Conservation (phyloP, 2,329 filamentous ascomycete species). For the Periglandula ipomoeae region DNA sequence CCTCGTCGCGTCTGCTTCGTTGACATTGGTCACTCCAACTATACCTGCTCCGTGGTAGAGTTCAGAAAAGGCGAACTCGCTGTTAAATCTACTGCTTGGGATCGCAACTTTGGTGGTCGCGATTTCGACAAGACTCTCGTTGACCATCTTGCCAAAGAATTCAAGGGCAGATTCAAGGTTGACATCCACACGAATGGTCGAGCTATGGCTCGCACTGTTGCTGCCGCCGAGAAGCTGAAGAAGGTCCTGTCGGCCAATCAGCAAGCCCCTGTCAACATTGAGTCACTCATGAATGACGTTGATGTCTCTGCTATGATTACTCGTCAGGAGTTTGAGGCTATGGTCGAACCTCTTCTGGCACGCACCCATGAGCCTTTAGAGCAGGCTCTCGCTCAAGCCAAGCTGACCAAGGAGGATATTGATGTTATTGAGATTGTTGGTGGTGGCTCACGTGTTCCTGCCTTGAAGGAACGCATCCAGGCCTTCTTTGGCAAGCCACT, state of each 20-base stretch:
- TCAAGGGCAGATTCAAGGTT: conserved; percentile 96
- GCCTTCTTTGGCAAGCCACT: conserved; percentile 86
- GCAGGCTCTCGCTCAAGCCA: conserved; percentile 88
- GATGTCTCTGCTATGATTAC: conserved; percentile 86
- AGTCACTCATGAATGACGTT: conserved; percentile 96
- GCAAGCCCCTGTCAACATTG: conserved; percentile 86
- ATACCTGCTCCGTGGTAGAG: conserved; percentile 88
- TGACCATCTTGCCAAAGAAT: conserved; percentile 90
- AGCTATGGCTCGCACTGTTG: conserved; percentile 76
- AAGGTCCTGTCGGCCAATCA: conserved; percentile 96
- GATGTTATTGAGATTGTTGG: conserved; percentile 90
- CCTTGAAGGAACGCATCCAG: conserved; percentile 83
- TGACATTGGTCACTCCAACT: conserved; percentile 95
- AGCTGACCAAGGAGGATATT: conserved; percentile 84
- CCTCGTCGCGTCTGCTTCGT: conserved; percentile 84
- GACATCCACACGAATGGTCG: conserved; percentile 88
- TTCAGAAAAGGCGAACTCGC: conserved; percentile 95
- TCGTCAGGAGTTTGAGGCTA: conserved; percentile 85
- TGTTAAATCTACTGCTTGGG: conserved; percentile 85
- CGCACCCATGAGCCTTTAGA: conserved; percentile 69
- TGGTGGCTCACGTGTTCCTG: conserved; percentile 86
- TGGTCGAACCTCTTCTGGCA: conserved; percentile 75
- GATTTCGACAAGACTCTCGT: conserved; percentile 94
- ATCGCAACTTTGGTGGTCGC: conserved; percentile 93
- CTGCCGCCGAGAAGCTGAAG: conserved; percentile 94